phyloP scores from a whole-genome alignment of 768 basidiomycete genomes.

The Hygrocybe coccinea region DNA sequence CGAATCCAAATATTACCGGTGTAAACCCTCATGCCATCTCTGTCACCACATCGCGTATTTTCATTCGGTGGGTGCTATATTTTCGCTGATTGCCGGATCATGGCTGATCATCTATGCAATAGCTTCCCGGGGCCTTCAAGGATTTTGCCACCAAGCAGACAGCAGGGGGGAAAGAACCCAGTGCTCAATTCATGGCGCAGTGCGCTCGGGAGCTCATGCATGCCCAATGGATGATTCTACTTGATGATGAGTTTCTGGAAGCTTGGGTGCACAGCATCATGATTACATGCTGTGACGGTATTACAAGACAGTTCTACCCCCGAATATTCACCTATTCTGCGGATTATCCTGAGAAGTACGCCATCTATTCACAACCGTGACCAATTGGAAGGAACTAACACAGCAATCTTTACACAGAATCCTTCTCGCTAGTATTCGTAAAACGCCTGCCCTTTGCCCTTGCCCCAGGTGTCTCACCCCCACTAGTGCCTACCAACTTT shows the following conservation, averaged over 20 bases:
- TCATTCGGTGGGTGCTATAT: conserved; percentile 22
- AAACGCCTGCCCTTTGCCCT: conserved; percentile 16
- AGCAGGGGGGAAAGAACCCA: conserved; percentile 6
- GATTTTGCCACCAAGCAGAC: conserved; percentile 15
- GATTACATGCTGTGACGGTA: conserved; percentile 25
- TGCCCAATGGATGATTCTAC: conserved; percentile 17
- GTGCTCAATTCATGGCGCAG: conserved; percentile 21
- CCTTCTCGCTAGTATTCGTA: conserved; percentile 17
- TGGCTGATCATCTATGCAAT: background rate
- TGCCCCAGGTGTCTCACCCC: conserved; percentile 27
- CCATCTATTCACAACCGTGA: background rate
- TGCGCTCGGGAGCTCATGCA: conserved; percentile 31
- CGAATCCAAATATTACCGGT: conserved; percentile 33
- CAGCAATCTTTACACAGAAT: conserved; percentile 14
- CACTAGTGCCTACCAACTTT: no score
- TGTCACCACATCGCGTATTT: conserved; percentile 41
- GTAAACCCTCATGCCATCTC: conserved; percentile 23
- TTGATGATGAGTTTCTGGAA: conserved; percentile 18
- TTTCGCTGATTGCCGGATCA: background rate
- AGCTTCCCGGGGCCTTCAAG: conserved; percentile 29
- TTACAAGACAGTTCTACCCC: conserved; percentile 25
- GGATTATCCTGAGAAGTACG: conserved; percentile 36
- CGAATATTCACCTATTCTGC: conserved; percentile 31
- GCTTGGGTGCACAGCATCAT: conserved; percentile 28
- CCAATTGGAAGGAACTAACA: background rate